Evolutionary conservation across 2,329 filamentous ascomycete species (phyloP), one percentile per base, ranked within the genome.

Genomic region (Salinomyces thailandicus): DNA sequence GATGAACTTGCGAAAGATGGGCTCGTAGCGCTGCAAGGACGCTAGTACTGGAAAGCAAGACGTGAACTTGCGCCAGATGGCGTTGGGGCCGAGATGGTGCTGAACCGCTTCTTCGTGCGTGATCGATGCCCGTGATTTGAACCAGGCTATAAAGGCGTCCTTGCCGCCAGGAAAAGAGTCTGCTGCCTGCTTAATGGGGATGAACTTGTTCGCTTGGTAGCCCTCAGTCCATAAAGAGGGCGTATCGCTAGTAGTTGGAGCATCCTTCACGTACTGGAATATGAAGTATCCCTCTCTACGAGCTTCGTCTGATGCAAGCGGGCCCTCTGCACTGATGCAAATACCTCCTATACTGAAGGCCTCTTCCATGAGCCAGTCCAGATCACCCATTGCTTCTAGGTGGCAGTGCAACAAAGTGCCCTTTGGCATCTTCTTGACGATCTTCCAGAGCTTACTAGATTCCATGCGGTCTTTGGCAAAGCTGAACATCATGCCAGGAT

Each of bases 401-500:
- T 96, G 87, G 29, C 85, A 85, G 63, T 96, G 87, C 42, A 93
- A 63, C 18, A 93, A 67, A 6, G 79, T 72, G 9, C 89, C 91
- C 59, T 96, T 96, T 18, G 89, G 89, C 82, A 96, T 85, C 45
- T 68, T 73, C 41, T 79, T 74, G 12, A 94, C 73, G 49, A 95
- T 91, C 46, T 77, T 72, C 85, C 85, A 96, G 16, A 95, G 68
- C 53, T 78, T 78, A 11, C 85, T 93, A 48, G 70, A 69, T 61
- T 93, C 85, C 76, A 94, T 93, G 24, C 77, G 75, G n/a, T 78
- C 73, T 60, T 86, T 89, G 49, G 85, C 85, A 22, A 89, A 70
- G 22, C 75, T 79, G 62, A 94, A 95, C 82, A 93, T 91, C 81
- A 94, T 93, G 8, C 87, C 87, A 0, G 85, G 85, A 55, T 82